Percentiles rank a stretch among this genome's conserved stretches.
Conservation (phyloP, 371 early-diverging fungal genomes). For the Rhizopus stolonifer region DNA sequence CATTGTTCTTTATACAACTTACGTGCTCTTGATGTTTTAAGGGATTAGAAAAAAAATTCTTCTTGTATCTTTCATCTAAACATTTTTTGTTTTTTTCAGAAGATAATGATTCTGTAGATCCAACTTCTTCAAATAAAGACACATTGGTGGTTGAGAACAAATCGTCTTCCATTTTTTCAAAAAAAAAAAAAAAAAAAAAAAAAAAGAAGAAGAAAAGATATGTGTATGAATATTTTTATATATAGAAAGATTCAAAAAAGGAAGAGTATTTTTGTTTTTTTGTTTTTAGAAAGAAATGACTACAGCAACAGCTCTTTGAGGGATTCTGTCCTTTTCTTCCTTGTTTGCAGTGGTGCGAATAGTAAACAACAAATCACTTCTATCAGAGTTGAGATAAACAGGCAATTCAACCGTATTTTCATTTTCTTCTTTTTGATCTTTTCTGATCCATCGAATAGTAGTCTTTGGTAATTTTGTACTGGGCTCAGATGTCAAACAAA, state of each 20-base stretch:
- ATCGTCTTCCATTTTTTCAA: conserved; percentile 12
- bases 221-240: background rate
- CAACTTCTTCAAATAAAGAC: conserved; percentile 24
- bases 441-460: conserved; percentile 53
- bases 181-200: background rate
- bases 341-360: conserved; percentile 50
- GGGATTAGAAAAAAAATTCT: conserved; percentile 36
- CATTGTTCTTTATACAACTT: background rate
- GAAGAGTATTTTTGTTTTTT: background rate
- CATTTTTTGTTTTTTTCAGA: background rate
- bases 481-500: conserved; percentile 56
- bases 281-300: conserved; percentile 47
- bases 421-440: conserved; percentile 17
- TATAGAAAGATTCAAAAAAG: background rate
- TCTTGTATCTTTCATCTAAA: background rate
- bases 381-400: conserved; percentile 83
- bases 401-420: conserved; percentile 57
- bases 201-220: background rate
- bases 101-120: background rate
- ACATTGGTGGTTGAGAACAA: conserved; percentile 32
- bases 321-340: conserved; percentile 47
- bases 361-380: conserved; percentile 74
- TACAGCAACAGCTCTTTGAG: conserved; percentile 79
- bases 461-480: conserved; percentile 43
- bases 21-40: conserved; percentile 69